Evolutionary conservation across 2,329 filamentous ascomycete genomes (phyloP), one percentile per base, ranked within the genome.

Genomic region (Polychaeton citri): DNA sequence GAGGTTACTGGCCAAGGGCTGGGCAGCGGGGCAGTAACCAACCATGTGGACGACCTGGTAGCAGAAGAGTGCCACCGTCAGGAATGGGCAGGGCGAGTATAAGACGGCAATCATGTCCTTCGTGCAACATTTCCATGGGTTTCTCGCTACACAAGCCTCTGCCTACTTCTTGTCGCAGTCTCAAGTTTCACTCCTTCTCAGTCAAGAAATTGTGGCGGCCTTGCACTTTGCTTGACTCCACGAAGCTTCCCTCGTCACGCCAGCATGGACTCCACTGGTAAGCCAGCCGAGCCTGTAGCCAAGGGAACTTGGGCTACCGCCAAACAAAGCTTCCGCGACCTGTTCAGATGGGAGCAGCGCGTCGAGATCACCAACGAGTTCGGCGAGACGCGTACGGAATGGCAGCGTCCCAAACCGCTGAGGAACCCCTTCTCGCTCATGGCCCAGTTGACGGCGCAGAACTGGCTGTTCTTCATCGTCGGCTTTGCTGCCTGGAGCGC

Each of bases 401-500:
- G 79, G 79, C 72, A 76, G 43, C 55, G 66, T 15, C 79, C 80
- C 0, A 69, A 75, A 31, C 75, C 70, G 10, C 66, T 85, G 37
- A 64, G 68, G 47, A 83, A 88, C 53, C 83, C 83, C 26, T 62
- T 88, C 59, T 73, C 66, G 24, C 66, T 88, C 19, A 64, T 85
- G 42, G 67, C 65, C 19, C 69, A 77, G 58, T 67, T 90, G 12
- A 70, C 66, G 3, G 62, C 64, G 17, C 72, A 67, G 41, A 76
- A 81, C 52, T 88, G 82, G 81, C 51, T 81, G 12, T 86, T 82
- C 63, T 66, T 88, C 61, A 44, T 81, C 28, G 78, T 85, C 8
- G 82, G 81, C 3, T 76, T 87, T 52, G 58, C 70, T 21, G 77
- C 81, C 12, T 88, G 83, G 83, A 81, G 74, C 1, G 81, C 81